Evolutionary conservation across 2,329 filamentous ascomycete species (phyloP), one percentile per base, ranked within the genome.

Genomic region (Tolypocladium amazonense): DNA sequence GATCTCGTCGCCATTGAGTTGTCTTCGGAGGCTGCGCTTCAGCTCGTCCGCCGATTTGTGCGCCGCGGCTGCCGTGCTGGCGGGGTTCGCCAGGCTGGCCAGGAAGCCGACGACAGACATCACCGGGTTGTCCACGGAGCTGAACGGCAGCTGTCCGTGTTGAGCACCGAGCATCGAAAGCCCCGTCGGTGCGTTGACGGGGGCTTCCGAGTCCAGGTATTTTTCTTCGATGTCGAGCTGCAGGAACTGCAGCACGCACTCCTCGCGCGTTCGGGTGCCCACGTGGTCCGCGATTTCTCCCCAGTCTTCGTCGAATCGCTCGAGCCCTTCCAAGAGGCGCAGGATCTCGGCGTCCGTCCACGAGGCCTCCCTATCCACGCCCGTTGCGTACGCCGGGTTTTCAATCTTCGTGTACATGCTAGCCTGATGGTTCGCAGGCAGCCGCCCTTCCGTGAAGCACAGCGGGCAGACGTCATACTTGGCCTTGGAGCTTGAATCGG

Each of bases 191-290:
- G 79, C 78, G 60, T 77, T 79, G 58, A 82, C 73, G 2, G 72
- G 68, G 4, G 69, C 66, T 68, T 93, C 87, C 9, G 90, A 86
- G 68, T 97, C 92, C 12, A 97, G 79, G 70, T 97, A 99, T 72
- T 96, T 95, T 77, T 97, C 93, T 73, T 97, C 94, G 63, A 99
- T 99, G 66, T 97, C 93, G 41, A 99, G 81, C 70, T 97, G 92
- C 64, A 99, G 75, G 78, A 99, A 99, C 72, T 97, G 94, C 67
- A 97, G 82, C 20, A 97, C 93, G 72, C 94, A 99, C 76, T 99
- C 93, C 73, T 99, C 95, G 58, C 91, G 84, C 1, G 92, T 96
- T 62, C 93, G 87, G 3, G 91, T 95, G 56, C 89, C 89, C 52
- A 99, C 94, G 69, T 97, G 90, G 63, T 93, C 91, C 1, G 95